Evolutionary conservation across 495 filamentous ascomycete species (phyloP), one percentile per base, ranked within the genome.

Genomic region (Tuber magnatum): DNA sequence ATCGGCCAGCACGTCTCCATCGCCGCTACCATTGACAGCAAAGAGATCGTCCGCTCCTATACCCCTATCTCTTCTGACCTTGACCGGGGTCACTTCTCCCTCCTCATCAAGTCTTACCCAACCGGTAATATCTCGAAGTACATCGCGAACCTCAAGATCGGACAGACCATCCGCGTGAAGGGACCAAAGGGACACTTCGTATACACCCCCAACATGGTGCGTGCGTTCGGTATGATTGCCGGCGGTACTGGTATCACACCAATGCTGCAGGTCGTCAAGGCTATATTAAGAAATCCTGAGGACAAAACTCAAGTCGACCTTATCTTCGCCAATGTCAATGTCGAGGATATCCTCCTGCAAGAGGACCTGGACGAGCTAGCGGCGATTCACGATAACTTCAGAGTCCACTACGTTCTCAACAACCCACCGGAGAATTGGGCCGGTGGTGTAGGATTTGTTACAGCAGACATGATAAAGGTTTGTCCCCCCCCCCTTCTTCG

Each of bases 1-100:
- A 99, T 97, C 85, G 95, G 95, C 80, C 95, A 99, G 84, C 95
- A 99, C 86, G 97, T 99, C 86, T 97, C 94, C 76, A 92, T 99
- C 82, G 91, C 91, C 79, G 94, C 94, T 48, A 89, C 85, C 71
- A 90, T 95, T 72, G 88, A 91, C 75, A 91, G 91, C 76, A 97
- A 97, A 86, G 93, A 97, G 80, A 91, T 97, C 75, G 89, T 97
- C 20, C 93, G 95, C 83, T 96, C 93, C 38, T 99, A 99, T 87
- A 99, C 95, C 20, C 95, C 95, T 68, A 97, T 98, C 84, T 93
- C 92, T 73, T 93, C 91, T 77, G 94, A 97, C 86, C 88, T 94
- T 79, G 90, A 94, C 78, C 91, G 89, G n/a, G 95, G 95, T 83
- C 92, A 93, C 87, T 94, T 99, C 86, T 94, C 97, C 84, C 91